Conservation (phyloP, 768 basidiomycete genomes). For the Clitopilus passeckerianus region DNA sequence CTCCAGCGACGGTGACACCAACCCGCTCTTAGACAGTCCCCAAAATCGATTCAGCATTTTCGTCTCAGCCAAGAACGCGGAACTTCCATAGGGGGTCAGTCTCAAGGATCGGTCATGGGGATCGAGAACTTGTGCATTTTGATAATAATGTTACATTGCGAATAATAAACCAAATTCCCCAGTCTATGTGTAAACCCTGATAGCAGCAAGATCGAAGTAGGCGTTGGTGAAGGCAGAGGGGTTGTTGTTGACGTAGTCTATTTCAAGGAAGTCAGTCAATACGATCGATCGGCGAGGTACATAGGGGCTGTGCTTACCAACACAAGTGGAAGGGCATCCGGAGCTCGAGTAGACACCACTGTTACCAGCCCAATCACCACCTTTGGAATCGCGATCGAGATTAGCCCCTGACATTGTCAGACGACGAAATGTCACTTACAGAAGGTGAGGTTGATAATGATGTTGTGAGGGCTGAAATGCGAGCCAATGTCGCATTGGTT, state of each 20-base stretch:
- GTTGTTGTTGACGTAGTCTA: slow-evolving; percentile 59
- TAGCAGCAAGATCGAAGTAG: slow-evolving; percentile 61
- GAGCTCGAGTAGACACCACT: slow-evolving; percentile 34
- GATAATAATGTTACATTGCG: neutral
- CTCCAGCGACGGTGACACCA: neutral
- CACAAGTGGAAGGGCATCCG: slow-evolving; percentile 56
- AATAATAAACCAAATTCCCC: neutral
- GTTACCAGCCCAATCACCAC: slow-evolving; percentile 57
- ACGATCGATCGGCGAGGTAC: neutral
- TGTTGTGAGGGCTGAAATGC: slow-evolving; percentile 51
- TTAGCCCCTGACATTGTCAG: neutral
- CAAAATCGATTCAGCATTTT: neutral
- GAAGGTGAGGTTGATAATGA: slow-evolving; percentile 56
- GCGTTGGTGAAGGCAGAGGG: slow-evolving; percentile 59
- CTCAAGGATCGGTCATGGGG: too few relatives aligned
- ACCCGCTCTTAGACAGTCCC: neutral
- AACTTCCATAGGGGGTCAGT: too few relatives aligned
- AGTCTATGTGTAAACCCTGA: slow-evolving; percentile 31
- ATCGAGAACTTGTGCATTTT: neutral
- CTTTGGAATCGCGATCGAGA: slow-evolving; percentile 11
- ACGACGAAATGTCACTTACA: slow-evolving; percentile 17
- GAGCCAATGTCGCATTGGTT: slow-evolving; percentile 51
- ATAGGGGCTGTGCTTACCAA: slow-evolving; percentile 33
- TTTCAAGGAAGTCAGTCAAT: neutral
- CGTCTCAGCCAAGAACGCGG: too few relatives aligned